Percentiles rank a stretch among this genome's conserved stretches.
phyloP scores from a whole-genome alignment of 1,284 basidiomycete species.

The Phylloporus sp. region DNA sequence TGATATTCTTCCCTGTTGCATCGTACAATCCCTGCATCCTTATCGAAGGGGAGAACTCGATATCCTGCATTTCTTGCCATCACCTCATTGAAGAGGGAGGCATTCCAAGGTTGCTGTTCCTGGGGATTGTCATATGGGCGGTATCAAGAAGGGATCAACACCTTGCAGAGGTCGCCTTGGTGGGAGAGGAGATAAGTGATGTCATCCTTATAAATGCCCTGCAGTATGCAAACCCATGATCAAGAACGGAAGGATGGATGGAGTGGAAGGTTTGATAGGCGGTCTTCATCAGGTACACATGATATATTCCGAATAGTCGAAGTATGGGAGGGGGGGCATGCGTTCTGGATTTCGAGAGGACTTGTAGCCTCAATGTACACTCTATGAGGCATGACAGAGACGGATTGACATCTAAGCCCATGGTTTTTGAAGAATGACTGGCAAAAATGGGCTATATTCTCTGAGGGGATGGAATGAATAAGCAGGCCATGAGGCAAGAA shows the following conservation, averaged over 20 bases:
- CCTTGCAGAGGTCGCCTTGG: neutral
- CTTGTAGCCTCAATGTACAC: neutral
- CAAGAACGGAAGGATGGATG: neutral
- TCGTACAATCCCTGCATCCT: neutral
- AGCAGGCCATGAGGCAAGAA: neutral
- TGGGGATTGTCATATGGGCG: neutral
- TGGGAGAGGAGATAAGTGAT: neutral
- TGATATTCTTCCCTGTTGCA: too few relatives aligned
- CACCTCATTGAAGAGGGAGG: neutral
- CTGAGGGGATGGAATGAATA: neutral
- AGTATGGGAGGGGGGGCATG: too few relatives aligned
- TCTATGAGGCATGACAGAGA: neutral
- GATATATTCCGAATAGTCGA: too few relatives aligned
- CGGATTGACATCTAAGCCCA: neutral
- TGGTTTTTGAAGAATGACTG: neutral
- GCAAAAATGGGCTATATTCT: slow-evolving; percentile 6
- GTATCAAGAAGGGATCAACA: neutral
- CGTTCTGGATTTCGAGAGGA: neutral
- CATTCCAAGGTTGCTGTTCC: neutral
- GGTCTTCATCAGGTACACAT: too few relatives aligned
- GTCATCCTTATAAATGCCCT: neutral
- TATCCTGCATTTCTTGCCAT: neutral
- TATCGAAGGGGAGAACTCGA: neutral
- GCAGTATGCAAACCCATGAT: neutral
- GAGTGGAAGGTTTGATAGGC: neutral